These are phyloP conservation scores for Chrysophaeum taylorii DNA, from an alignment of 352 stramenopile genomes.

Conservation along the genomic window DNA sequence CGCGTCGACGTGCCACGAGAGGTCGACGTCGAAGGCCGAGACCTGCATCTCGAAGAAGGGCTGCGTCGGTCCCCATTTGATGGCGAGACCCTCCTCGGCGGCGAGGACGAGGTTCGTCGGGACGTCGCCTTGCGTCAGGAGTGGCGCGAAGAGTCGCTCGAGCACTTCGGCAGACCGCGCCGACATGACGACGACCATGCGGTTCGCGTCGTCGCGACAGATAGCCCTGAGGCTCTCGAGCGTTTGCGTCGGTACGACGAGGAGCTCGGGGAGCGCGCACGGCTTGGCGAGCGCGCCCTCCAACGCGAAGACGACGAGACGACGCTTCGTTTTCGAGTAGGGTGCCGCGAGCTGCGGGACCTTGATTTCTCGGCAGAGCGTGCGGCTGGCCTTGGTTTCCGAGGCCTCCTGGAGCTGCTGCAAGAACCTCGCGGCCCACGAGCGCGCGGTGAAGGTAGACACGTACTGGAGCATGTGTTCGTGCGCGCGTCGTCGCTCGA, in stretches of 20 bases:
- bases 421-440: slow-evolving; percentile 26
- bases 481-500: slow-evolving; percentile 16
- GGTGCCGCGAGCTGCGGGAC: background rate
- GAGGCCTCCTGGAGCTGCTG: slow-evolving; percentile 24
- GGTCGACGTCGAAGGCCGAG: slow-evolving; percentile 6
- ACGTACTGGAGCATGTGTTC: slow-evolving; percentile 31
- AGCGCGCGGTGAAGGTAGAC: slow-evolving; percentile 24
- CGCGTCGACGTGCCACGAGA: slow-evolving; percentile 24
- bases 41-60: slow-evolving; percentile 24
- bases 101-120: slow-evolving; percentile 25
- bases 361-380: background rate
- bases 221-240: background rate
- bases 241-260: slow-evolving; percentile 9
- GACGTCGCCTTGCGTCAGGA: background rate
- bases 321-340: background rate
- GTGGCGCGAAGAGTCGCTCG: slow-evolving; percentile 4
- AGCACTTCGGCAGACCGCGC: slow-evolving; percentile 24
- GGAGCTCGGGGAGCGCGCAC: slow-evolving; percentile 26
- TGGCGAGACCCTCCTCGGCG: slow-evolving; percentile 26
- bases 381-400: slow-evolving; percentile 1
- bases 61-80: slow-evolving; percentile 21
- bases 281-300: slow-evolving; percentile 25
- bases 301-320: slow-evolving; percentile 23
- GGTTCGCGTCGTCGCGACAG: slow-evolving; percentile 12
- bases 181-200: slow-evolving; percentile 26